Percentiles rank a stretch among this genome's conserved stretches.
Conservation (phyloP, 371 early-diverging fungal species). For the Mortierella sp. region DNA sequence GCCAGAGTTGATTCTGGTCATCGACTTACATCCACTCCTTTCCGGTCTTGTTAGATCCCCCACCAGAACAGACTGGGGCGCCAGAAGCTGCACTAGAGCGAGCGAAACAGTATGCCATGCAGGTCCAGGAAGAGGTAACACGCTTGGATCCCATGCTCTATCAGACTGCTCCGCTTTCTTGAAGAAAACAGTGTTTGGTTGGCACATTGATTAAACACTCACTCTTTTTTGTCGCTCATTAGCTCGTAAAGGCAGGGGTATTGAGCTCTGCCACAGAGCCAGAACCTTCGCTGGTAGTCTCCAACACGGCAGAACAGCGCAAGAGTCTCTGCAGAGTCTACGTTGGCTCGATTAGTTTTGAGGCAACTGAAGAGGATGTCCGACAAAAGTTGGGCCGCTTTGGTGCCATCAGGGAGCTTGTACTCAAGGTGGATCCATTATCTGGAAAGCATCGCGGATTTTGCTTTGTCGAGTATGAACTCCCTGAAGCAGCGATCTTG, state of each 20-base stretch:
- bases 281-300: conserved; percentile 41
- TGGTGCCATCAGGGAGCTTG: conserved; percentile 76
- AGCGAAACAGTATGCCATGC: conserved; percentile 38
- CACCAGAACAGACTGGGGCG: conserved; percentile 24
- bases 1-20: background rate
- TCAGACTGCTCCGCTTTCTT: background rate
- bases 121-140: conserved; percentile 48
- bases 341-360: conserved; percentile 85
- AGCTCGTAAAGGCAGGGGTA: conserved; percentile 37
- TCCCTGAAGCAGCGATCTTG: conserved; percentile 82
- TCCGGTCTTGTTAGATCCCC: conserved; percentile 17
- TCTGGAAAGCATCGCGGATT: conserved; percentile 86
- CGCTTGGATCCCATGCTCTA: no score
- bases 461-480: conserved; percentile 88
- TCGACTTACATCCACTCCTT: background rate
- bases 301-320: conserved; percentile 45
- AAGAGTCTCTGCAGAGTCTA: conserved; percentile 77
- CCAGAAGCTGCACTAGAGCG: conserved; percentile 31
- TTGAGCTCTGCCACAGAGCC: conserved; percentile 30
- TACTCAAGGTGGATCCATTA: conserved; percentile 77
- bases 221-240: background rate
- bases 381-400: conserved; percentile 77
- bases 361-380: conserved; percentile 78
- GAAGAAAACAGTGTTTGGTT: background rate
- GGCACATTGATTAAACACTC: background rate